These are phyloP conservation scores for Sporopachydermia cereana DNA, from an alignment of 1,139 yeast species.

Conservation along the genomic window DNA sequence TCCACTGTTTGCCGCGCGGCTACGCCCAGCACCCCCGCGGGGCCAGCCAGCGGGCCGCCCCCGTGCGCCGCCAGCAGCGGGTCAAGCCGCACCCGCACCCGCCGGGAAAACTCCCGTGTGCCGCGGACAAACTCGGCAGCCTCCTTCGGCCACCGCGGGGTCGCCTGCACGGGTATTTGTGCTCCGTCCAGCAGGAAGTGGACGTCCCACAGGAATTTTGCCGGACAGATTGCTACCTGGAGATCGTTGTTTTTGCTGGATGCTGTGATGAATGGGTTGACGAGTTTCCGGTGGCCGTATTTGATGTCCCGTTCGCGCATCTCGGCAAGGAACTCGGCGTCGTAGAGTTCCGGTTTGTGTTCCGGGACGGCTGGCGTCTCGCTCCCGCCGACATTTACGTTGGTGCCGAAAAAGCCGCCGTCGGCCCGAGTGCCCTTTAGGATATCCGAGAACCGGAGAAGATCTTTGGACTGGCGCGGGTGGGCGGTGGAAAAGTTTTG, in stretches of 20 bases:
- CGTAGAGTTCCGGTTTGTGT: not conserved
- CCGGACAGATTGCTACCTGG: constrained; percentile 2
- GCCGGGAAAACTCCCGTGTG: not conserved
- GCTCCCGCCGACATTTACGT: not conserved
- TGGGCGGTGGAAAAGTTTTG: no score
- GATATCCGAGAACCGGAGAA: no score
- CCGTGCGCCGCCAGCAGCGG: not conserved
- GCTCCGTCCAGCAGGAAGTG: not conserved
- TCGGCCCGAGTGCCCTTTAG: no score
- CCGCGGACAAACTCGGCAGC: not conserved
- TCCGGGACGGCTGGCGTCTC: not conserved
- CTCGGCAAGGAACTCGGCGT: constrained; percentile 5
- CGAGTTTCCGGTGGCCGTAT: not conserved
- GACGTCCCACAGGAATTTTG: not conserved
- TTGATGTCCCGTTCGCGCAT: not conserved
- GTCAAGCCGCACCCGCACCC: not conserved
- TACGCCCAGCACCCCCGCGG: not conserved
- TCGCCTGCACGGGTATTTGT: not conserved
- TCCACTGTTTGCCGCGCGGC: not conserved
- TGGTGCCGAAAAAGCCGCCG: constrained; percentile 3
- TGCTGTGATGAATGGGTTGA: not conserved
- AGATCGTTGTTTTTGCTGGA: not conserved
- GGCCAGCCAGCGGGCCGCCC: not conserved
- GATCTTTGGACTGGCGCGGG: no score
- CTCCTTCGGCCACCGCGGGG: not conserved